phyloP scores from a whole-genome alignment of 2,329 filamentous ascomycete species.

The Tolypocladium cylindrosporum region DNA sequence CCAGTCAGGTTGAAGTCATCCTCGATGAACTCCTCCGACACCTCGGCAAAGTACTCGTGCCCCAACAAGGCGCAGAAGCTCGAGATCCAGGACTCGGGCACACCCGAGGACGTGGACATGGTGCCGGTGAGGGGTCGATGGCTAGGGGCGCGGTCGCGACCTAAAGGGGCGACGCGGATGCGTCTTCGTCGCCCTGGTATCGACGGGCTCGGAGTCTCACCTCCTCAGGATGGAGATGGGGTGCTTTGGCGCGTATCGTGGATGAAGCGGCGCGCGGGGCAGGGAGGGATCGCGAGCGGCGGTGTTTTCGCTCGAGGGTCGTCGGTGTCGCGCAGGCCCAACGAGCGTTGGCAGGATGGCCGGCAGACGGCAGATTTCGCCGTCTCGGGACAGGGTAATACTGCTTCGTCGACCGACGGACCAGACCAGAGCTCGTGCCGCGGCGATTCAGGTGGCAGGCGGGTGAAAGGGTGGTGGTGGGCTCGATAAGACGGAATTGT shows the following conservation, averaged over 20 bases:
- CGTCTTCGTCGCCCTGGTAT: not conserved
- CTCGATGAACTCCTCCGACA: constrained; percentile 98
- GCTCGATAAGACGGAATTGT: not conserved
- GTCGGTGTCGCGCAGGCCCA: not conserved
- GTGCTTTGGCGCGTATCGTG: not conserved
- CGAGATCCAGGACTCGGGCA: constrained; percentile 89
- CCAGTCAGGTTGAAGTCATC: constrained; percentile 99
- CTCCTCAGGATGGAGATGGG: not conserved
- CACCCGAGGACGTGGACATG: constrained; percentile 52
- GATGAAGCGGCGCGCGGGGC: not conserved
- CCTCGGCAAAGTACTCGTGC: constrained; percentile 98
- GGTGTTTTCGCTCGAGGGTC: not conserved
- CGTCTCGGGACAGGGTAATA: not conserved
- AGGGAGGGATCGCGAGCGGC: not conserved
- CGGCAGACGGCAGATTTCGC: not conserved
- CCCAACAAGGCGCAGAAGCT: constrained; percentile 93
- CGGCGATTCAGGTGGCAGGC: not conserved
- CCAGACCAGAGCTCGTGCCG: not conserved
- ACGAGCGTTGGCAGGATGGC: not conserved
- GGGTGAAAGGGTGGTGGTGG: constrained; percentile 1
- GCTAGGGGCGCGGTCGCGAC: constrained; percentile 1
- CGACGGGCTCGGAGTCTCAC: not conserved
- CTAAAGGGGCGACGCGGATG: not conserved
- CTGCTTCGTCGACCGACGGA: not conserved
- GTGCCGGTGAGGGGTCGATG: constrained; percentile 3